Conservation (phyloP, 768 basidiomycete genomes). For the Tylopilus subfusipes region DNA sequence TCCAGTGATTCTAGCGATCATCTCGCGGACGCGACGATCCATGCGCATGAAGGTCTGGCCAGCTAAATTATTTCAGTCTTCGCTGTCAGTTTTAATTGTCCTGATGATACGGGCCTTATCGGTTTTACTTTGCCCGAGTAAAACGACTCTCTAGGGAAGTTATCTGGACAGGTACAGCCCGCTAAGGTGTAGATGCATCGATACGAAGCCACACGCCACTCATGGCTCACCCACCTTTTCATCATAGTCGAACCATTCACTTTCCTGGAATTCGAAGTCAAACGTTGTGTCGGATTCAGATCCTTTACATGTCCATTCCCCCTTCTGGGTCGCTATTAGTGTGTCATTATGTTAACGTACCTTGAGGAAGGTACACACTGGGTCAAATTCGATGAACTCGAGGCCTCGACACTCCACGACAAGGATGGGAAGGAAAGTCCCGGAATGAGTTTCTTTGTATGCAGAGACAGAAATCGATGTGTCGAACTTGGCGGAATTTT, state of each 20-base stretch:
- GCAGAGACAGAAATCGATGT: conserved; percentile 43
- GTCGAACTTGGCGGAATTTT: conserved; percentile 80
- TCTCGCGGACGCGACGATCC: neutral
- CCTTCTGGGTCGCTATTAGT: conserved; percentile 42
- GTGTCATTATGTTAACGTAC: neutral
- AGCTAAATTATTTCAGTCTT: neutral
- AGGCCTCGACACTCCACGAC: conserved; percentile 83
- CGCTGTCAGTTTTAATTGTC: no score
- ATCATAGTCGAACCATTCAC: conserved; percentile 84
- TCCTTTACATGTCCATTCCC: conserved; percentile 75
- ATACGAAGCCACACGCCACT: neutral
- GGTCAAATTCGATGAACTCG: conserved; percentile 78
- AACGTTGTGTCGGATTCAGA: conserved; percentile 53
- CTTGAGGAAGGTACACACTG: conserved; percentile 42
- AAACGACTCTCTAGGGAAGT: conserved; percentile 64
- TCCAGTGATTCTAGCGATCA: neutral
- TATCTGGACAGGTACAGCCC: conserved; percentile 64
- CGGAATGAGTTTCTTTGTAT: conserved; percentile 59
- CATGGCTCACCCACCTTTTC: conserved; percentile 59
- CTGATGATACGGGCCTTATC: neutral
- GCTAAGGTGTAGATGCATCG: conserved; percentile 35
- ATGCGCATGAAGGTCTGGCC: neutral
- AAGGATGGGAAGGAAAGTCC: conserved; percentile 60
- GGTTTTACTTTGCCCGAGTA: conserved; percentile 46
- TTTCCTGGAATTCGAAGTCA: conserved; percentile 51